Base-by-base conservation (phyloP, 2,329 filamentous ascomycete species). In the Pseudogymnoascus sp. region DNA sequence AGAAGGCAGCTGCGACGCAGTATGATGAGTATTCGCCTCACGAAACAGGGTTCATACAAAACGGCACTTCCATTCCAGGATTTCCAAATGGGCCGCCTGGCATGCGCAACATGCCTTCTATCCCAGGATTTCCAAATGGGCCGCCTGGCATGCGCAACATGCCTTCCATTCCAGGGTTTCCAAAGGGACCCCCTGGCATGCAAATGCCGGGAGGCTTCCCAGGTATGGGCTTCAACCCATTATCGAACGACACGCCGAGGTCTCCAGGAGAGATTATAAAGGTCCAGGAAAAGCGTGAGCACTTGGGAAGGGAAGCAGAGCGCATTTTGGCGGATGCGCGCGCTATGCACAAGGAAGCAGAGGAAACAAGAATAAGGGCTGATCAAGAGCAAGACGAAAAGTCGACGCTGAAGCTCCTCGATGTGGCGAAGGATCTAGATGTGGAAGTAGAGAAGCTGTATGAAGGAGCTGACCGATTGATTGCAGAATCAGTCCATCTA, bases 1-100 rank as follows among this genome's bases (percentile, higher is more conserved):
- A 76, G 72, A 62, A 73, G 71, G 23, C 71, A 73, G 48, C 68
- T 72, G 2, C 72, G 71, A 64, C 57, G 61, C 54, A 64, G 23
- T 31, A 57, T 14, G 51, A 57, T 34, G 51, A 36, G 28, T 36
- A 19, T 21, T n/a, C 28, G 10, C 28, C 28, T 13, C 13, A 6
- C 28, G 51, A 57, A 36, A 57, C 28, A 57, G 51, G 51, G 10
- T 8, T 36, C 6, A 2, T 57, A 14, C 51, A 57, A 5, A 34
- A 57, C 28, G 2, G 28, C 28, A 14, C n/a, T 8, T 57, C 51
- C 28, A 6, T 34, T 14, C 25, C 51, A 19, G 51, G 51, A 19
- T 31, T 13, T 57, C 28, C 25, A 19, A 57, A 34, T 34, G 51
- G 51, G n/a, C 28, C 48, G 10, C 48, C 48, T 57, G 48, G 48